Evolutionary conservation across 2,329 filamentous ascomycete genomes (phyloP).

Genomic region (Teratosphaeriaceae sp.): DNA sequence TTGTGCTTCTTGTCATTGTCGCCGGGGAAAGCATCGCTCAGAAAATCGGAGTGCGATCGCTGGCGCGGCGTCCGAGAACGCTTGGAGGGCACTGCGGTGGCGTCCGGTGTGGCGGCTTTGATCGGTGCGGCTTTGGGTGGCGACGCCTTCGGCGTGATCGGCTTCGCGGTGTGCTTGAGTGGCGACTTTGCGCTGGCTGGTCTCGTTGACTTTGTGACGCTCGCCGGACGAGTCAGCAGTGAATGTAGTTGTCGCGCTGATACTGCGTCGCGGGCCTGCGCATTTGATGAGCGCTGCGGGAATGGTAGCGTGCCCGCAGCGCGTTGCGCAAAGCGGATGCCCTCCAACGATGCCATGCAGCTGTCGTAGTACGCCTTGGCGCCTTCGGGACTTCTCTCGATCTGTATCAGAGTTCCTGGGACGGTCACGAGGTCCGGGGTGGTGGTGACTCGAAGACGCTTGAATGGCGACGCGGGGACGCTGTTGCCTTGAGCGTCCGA

Average conservation of each 20-base stretch:
- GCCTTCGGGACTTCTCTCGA: neutral
- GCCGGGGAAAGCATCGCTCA: conserved; percentile 5
- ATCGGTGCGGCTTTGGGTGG: neutral
- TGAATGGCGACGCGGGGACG: neutral
- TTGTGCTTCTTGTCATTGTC: conserved; percentile 11
- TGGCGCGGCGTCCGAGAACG: conserved; percentile 9
- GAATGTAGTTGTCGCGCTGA: conserved; percentile 1
- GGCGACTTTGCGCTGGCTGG: neutral
- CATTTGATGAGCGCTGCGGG: conserved; percentile 2
- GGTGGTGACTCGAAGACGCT: neutral
- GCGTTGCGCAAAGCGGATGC: neutral
- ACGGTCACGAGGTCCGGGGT: neutral
- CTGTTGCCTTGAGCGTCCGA: neutral
- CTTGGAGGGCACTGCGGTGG: conserved; percentile 5
- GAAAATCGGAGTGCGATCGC: conserved; percentile 1
- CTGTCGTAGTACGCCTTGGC: conserved; percentile 5
- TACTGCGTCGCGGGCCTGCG: conserved; percentile 1
- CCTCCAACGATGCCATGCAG: conserved; percentile 3
- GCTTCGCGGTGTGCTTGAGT: conserved; percentile 3
- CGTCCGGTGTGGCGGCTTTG: neutral
- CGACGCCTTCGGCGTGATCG: conserved; percentile 3
- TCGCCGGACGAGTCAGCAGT: conserved; percentile 5
- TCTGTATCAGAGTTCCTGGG: neutral
- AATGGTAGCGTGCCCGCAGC: conserved; percentile 2
- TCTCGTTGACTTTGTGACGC: conserved; percentile 6